A percentile compares a stretch with the other conserved stretches of the same genome.
These are phyloP conservation scores for Alternaria longipes DNA, from an alignment of 2,329 filamentous ascomycete species.

Conservation along the genomic window DNA sequence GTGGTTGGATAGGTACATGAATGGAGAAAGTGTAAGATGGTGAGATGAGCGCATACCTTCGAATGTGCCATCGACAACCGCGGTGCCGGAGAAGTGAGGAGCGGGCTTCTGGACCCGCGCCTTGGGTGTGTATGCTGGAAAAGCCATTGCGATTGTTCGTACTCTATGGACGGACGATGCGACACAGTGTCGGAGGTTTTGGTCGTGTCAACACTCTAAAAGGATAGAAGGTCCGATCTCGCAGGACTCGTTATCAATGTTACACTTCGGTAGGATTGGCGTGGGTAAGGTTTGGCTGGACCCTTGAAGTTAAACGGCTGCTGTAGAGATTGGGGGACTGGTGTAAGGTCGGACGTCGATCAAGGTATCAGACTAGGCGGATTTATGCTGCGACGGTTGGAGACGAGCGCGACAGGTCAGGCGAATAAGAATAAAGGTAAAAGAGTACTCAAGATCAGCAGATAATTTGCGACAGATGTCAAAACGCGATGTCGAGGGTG, in stretches of 20 bases:
- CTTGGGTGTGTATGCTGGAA: constrained; percentile 47
- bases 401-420: constrained; percentile 2
- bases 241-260: constrained; percentile 4
- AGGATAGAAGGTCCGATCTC: neutral
- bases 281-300: constrained; percentile 3
- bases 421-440: constrained; percentile 18
- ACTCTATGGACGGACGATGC: constrained; percentile 17
- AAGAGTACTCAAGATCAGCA: constrained; percentile 35
- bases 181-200: constrained; percentile 13
- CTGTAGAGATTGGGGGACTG: constrained; percentile 1
- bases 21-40: neutral
- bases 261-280: constrained; percentile 8
- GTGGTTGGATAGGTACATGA: neutral
- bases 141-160: constrained; percentile 37
- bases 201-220: neutral
- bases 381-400: constrained; percentile 5
- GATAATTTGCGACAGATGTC: constrained; percentile 42
- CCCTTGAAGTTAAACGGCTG: constrained; percentile 6
- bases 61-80: constrained; percentile 53
- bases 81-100: constrained; percentile 49
- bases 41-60: constrained; percentile 43
- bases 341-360: constrained; percentile 6
- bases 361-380: constrained; percentile 3
- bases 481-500: constrained; percentile 31
- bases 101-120: constrained; percentile 53